phyloP scores from a whole-genome alignment of 495 filamentous ascomycete genomes.

The Penicillium coffeae region DNA sequence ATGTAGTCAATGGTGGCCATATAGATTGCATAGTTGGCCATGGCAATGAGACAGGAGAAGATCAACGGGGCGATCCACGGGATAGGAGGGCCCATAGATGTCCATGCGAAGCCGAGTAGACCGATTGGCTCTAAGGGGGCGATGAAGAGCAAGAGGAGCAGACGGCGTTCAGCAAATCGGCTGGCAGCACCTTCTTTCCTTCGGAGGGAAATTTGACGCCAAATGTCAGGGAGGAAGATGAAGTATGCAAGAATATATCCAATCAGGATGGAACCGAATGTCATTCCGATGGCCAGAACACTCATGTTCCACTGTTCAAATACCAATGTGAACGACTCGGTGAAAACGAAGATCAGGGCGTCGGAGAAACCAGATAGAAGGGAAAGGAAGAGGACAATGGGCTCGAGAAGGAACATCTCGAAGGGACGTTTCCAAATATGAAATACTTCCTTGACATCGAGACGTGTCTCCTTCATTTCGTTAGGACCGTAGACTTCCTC shows the following conservation, averaged over 20 bases:
- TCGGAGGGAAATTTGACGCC: slow-evolving; percentile 45
- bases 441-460: slow-evolving; percentile 53
- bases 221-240: slow-evolving; percentile 61
- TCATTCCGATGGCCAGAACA: slow-evolving; percentile 51
- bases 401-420: slow-evolving; percentile 73
- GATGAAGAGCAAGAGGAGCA: slow-evolving; percentile 54
- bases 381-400: slow-evolving; percentile 69
- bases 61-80: slow-evolving; percentile 62
- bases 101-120: slow-evolving; percentile 67
- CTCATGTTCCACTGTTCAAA: slow-evolving; percentile 63
- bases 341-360: slow-evolving; percentile 78
- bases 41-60: slow-evolving; percentile 58
- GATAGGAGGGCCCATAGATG: slow-evolving; percentile 54
- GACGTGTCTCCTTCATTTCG: slow-evolving; percentile 50
- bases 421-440: slow-evolving; percentile 68
- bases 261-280: slow-evolving; percentile 60
- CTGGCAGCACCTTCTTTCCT: slow-evolving; percentile 45
- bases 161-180: slow-evolving; percentile 55
- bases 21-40: slow-evolving; percentile 69
- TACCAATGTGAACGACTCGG: slow-evolving; percentile 62
- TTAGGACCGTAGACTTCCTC: slow-evolving; percentile 62
- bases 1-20: slow-evolving; percentile 86
- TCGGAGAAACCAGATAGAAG: slow-evolving; percentile 73
- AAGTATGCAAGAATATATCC: slow-evolving; percentile 64
- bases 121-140: slow-evolving; percentile 65